Percentiles rank a stretch among this genome's conserved stretches.
Conservation (phyloP, 495 filamentous ascomycete species). For the Lasiosphaeris hirsuta region DNA sequence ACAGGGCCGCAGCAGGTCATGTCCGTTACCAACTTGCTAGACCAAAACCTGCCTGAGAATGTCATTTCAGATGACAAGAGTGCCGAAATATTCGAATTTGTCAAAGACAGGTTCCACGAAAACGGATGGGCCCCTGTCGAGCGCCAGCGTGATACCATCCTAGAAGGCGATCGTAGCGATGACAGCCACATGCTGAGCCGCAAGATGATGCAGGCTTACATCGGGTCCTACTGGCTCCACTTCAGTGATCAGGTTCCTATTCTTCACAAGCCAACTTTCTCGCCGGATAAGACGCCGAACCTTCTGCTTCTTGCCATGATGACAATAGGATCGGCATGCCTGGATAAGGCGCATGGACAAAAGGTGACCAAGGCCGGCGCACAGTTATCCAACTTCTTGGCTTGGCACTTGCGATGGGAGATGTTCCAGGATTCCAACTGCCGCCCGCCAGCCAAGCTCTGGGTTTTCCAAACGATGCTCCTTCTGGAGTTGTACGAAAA, state of each 20-base stretch:
- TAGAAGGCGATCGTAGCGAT: slow-evolving; percentile 72
- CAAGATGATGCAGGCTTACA: slow-evolving; percentile 93
- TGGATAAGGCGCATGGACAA: slow-evolving; percentile 75
- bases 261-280: slow-evolving; percentile 90
- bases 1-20: slow-evolving; percentile 69
- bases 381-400: slow-evolving; percentile 79
- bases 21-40: slow-evolving; percentile 88
- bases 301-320: slow-evolving; percentile 90
- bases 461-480: slow-evolving; percentile 91
- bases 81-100: slow-evolving; percentile 79
- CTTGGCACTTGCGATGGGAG: slow-evolving; percentile 89
- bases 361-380: slow-evolving; percentile 69
- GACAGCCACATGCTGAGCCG: slow-evolving; percentile 76
- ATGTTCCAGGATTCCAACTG: slow-evolving; percentile 89
- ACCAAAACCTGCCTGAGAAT: slow-evolving; percentile 73
- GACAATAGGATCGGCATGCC: slow-evolving; percentile 83
- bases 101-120: slow-evolving; percentile 77
- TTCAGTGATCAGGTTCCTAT: slow-evolving; percentile 95
- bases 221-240: slow-evolving; percentile 89
- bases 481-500: slow-evolving; percentile 95
- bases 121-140: slow-evolving; percentile 70
- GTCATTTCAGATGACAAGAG: slow-evolving; percentile 85
- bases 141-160: slow-evolving; percentile 70
- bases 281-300: slow-evolving; percentile 78
- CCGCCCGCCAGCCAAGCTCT: slow-evolving; percentile 92